Percentiles rank a stretch among this genome's conserved stretches.
phyloP scores from a whole-genome alignment of 495 filamentous ascomycete genomes.

The Baudoinia panamericana region DNA sequence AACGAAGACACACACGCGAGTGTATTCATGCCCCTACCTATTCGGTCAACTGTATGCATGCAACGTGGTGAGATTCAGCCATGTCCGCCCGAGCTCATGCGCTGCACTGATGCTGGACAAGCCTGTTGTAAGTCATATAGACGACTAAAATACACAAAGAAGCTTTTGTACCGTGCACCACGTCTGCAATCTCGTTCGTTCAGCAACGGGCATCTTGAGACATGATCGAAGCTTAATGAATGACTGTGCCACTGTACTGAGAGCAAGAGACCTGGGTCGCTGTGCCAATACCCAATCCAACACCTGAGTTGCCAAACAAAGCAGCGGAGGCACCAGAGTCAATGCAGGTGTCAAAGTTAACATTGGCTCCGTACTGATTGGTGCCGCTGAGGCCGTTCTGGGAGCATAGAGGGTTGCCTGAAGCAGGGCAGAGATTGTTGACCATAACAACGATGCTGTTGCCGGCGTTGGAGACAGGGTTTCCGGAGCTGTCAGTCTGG shows the following conservation, averaged over 20 bases:
- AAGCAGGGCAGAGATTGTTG: conserved; percentile 30
- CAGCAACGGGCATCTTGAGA: too few species aligned
- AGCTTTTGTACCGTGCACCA: too few species aligned
- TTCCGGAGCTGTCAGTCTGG: conserved; percentile 21
- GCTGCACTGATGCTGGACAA: too few species aligned
- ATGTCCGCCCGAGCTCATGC: too few species aligned
- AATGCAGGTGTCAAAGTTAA: conserved; percentile 32
- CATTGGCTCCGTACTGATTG: conserved; percentile 29
- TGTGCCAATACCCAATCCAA: conserved; percentile 23
- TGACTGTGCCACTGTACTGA: conserved; percentile 10
- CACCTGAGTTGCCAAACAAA: conserved; percentile 26
- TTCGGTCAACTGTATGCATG: too few species aligned
- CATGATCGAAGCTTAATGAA: too few species aligned
- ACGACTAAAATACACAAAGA: too few species aligned
- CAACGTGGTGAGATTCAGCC: too few species aligned
- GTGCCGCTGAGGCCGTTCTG: conserved; percentile 20
- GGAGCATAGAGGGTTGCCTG: conserved; percentile 27
- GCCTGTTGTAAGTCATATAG: too few species aligned
- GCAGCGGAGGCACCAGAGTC: conserved; percentile 27
- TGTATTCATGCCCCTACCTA: too few species aligned
- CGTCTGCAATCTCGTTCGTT: too few species aligned
- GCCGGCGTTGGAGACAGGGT: conserved; percentile 17
- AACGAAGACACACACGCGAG: too few species aligned
- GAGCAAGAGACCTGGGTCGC: conserved; percentile 24
- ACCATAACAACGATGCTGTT: conserved; percentile 26